Percentiles rank a stretch among this genome's conserved stretches.
Evolutionary conservation across 1,139 yeast genomes (phyloP).

Genomic region (Cylindricascospora bacillispora): DNA sequence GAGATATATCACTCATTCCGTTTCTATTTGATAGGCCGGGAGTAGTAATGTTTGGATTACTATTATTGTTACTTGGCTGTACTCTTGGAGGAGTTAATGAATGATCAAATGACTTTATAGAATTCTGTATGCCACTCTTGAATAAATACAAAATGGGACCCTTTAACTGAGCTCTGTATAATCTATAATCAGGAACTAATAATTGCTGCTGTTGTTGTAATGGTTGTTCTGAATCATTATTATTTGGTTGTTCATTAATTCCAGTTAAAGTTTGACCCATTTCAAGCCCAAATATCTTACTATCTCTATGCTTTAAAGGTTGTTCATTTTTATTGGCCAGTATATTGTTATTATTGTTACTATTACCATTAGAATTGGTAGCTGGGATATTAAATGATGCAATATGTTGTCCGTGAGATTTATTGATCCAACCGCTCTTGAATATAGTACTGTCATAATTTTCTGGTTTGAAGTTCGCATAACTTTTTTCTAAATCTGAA

Average conservation of each 20-base stretch:
- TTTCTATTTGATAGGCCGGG: too few relatives aligned
- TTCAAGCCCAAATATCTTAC: slow-evolving; percentile 16
- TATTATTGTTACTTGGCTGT: slow-evolving; percentile 5
- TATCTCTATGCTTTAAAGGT: slow-evolving; percentile 21
- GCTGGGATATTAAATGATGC: slow-evolving; percentile 5
- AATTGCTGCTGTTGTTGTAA: slow-evolving; percentile 8
- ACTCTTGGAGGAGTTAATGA: too few relatives aligned
- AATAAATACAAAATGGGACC: slow-evolving; percentile 50
- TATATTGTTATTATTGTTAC: not conserved
- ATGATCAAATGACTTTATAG: slow-evolving; percentile 36
- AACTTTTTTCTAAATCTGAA: too few relatives aligned
- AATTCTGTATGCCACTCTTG: slow-evolving; percentile 39
- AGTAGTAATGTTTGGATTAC: slow-evolving; percentile 3
- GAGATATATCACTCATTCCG: too few relatives aligned
- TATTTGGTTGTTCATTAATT: not conserved
- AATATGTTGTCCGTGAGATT: slow-evolving; percentile 32
- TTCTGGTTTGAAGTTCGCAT: slow-evolving; percentile 15
- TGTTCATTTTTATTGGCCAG: slow-evolving; percentile 8
- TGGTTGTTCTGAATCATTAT: slow-evolving; percentile 1
- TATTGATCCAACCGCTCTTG: slow-evolving; percentile 38
- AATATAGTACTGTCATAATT: slow-evolving; percentile 29
- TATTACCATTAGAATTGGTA: slow-evolving; percentile 5
- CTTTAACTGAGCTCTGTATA: slow-evolving; percentile 50
- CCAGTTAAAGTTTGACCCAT: slow-evolving; percentile 23
- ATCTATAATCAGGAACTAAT: slow-evolving; percentile 25